Evolutionary conservation across 768 basidiomycete species (phyloP).

Genomic region (Amanita molliuscula): DNA sequence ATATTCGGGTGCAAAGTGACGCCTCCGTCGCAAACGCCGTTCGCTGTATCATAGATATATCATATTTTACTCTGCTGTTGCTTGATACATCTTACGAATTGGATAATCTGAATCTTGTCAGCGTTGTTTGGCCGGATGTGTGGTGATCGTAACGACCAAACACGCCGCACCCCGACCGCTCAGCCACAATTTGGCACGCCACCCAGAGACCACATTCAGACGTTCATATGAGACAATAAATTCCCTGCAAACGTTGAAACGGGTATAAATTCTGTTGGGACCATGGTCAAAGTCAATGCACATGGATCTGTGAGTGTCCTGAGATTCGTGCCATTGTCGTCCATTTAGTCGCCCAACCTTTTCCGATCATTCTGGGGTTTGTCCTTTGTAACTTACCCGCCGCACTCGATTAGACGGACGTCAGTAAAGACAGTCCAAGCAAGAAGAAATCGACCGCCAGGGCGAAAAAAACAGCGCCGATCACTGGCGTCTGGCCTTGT

Average conservation of each 20-base stretch:
- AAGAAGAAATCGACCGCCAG: constrained; percentile 16
- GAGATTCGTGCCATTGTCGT: neutral
- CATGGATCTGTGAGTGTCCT: constrained; percentile 17
- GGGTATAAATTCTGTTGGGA: neutral
- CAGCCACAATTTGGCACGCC: constrained; percentile 7
- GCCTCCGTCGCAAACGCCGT: constrained; percentile 4
- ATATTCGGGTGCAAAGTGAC: constrained; percentile 43
- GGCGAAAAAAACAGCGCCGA: constrained; percentile 35
- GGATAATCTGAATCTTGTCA: constrained; percentile 2
- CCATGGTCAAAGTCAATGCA: constrained; percentile 15
- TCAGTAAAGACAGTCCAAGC: constrained; percentile 16
- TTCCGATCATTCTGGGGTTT: neutral
- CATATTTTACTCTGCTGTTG: neutral
- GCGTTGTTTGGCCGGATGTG: constrained; percentile 1
- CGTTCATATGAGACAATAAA: constrained; percentile 5
- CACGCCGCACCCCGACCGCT: constrained; percentile 3
- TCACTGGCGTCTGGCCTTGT: constrained; percentile 64
- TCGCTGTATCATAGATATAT: constrained; percentile 5
- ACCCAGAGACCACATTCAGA: neutral
- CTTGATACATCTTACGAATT: neutral
- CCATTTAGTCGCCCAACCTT: constrained; percentile 10
- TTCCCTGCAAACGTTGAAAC: neutral
- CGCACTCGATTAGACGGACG: constrained; percentile 14
- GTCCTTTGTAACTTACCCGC: neutral
- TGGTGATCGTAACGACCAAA: constrained; percentile 1